Conservation (phyloP, 192 early-diverging fungal species). For the Globomyces pollinis-pini region DNA sequence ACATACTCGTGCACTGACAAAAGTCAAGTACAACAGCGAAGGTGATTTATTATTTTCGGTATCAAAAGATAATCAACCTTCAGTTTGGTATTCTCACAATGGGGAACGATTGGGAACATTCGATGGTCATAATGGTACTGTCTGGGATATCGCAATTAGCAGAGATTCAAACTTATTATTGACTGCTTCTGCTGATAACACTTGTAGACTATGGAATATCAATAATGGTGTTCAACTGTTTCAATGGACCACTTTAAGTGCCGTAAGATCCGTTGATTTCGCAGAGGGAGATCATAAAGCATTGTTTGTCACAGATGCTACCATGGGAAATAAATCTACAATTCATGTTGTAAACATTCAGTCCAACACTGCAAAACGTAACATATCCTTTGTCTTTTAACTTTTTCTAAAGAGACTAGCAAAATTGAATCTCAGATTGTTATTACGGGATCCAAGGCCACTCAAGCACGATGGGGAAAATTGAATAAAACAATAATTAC, state of each 20-base stretch:
- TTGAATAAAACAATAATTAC: constrained; percentile 89
- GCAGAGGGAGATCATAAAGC: constrained; percentile 82
- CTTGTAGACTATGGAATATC: constrained; percentile 87
- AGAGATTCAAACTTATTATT: constrained; percentile 70
- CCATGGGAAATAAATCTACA: constrained; percentile 85
- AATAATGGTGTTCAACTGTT: constrained; percentile 83
- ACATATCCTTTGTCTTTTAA: constrained; percentile 1
- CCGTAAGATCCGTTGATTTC: constrained; percentile 86
- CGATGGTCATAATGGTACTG: constrained; percentile 84
- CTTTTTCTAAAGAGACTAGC: constrained; percentile 53
- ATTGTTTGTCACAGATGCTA: constrained; percentile 90
- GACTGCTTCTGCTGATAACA: constrained; percentile 88
- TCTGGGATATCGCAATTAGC: constrained; percentile 94
- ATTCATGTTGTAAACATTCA: constrained; percentile 78
- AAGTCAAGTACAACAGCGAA: constrained; percentile 96
- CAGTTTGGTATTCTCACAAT: constrained; percentile 96
- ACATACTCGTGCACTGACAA: constrained; percentile 92
- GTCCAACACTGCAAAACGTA: constrained; percentile 53
- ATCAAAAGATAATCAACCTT: constrained; percentile 89
- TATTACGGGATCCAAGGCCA: constrained; percentile 74
- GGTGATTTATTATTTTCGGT: constrained; percentile 95
- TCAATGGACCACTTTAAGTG: constrained; percentile 82
- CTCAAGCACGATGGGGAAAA: constrained; percentile 85
- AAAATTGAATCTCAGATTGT: constrained; percentile 70
- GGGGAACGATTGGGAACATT: constrained; percentile 87